Evolutionary conservation across 2,329 filamentous ascomycete genomes (phyloP).

Genomic region (Cladophialophora yegresii): DNA sequence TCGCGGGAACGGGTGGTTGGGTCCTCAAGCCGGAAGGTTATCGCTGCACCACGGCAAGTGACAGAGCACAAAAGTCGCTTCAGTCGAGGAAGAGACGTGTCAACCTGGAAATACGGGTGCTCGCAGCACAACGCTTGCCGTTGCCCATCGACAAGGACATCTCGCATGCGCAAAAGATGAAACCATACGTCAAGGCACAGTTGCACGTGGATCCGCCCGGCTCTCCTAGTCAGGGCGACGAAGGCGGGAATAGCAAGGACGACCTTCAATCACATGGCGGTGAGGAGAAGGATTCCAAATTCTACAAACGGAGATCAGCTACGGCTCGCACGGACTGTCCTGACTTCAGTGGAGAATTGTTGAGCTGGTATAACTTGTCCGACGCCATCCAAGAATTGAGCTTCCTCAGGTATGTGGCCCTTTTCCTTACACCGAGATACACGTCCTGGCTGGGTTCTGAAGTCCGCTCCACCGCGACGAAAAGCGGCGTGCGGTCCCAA

Average conservation of each 20-base stretch:
- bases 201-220: conserved; percentile 73
- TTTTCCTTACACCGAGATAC: conserved; percentile 10
- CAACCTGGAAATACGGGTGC: conserved; percentile 69
- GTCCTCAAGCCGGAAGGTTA: conserved; percentile 80
- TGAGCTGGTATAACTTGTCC: conserved; percentile 59
- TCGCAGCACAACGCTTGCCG: conserved; percentile 75
- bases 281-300: conserved; percentile 47
- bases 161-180: conserved; percentile 54
- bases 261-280: conserved; percentile 48
- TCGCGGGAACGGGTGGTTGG: conserved; percentile 78
- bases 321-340: conserved; percentile 62
- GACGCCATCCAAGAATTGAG: conserved; percentile 69
- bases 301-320: conserved; percentile 62
- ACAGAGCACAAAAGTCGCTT: conserved; percentile 40
- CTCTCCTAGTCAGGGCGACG: conserved; percentile 50
- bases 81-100: conserved; percentile 58
- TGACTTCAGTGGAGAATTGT: conserved; percentile 61
- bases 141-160: conserved; percentile 57
- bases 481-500: not conserved
- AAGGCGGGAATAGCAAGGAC: conserved; percentile 43
- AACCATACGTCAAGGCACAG: conserved; percentile 75
- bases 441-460: not conserved
- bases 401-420: conserved; percentile 66
- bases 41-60: conserved; percentile 46
- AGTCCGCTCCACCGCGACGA: not conserved